Conservation (phyloP, 495 filamentous ascomycete genomes). For the Penicilliopsis zonata region DNA sequence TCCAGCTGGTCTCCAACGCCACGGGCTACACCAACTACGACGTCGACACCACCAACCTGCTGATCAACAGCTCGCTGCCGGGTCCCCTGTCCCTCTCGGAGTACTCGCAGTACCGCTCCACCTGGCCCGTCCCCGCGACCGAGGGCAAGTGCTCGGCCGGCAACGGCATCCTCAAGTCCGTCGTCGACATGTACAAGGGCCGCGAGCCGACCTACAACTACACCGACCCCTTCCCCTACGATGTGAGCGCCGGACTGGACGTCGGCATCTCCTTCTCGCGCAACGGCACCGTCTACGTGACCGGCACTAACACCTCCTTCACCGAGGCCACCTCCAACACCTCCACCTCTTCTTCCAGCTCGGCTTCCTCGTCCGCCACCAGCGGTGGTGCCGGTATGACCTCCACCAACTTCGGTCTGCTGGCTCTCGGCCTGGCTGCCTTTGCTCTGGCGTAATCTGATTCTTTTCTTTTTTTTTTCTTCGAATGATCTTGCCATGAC, state of each 20-base stretch:
- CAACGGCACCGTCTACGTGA: constrained; percentile 4
- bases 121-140: constrained; percentile 13
- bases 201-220: constrained; percentile 7
- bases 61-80: constrained; percentile 13
- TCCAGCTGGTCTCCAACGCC: constrained; percentile 30
- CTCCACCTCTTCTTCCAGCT: constrained; percentile 6
- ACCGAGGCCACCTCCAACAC: not conserved
- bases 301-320: constrained; percentile 4
- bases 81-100: constrained; percentile 10
- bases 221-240: constrained; percentile 8
- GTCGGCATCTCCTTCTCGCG: constrained; percentile 2
- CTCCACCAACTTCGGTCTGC: too few relatives aligned
- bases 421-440: too few relatives aligned
- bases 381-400: constrained; percentile 41
- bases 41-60: constrained; percentile 12
- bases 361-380: constrained; percentile 40
- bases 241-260: constrained; percentile 1
- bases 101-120: constrained; percentile 5
- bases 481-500: too few relatives aligned
- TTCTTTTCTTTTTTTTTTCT: too few relatives aligned
- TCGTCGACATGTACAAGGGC: constrained; percentile 7
- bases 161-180: constrained; percentile 8
- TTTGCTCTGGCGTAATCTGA: too few relatives aligned
- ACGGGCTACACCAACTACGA: constrained; percentile 29
- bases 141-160: constrained; percentile 11